Evolutionary conservation across 176 grass and related monocot genomes (phyloP).

Genomic region (Eragrostis nindensis): DNA sequence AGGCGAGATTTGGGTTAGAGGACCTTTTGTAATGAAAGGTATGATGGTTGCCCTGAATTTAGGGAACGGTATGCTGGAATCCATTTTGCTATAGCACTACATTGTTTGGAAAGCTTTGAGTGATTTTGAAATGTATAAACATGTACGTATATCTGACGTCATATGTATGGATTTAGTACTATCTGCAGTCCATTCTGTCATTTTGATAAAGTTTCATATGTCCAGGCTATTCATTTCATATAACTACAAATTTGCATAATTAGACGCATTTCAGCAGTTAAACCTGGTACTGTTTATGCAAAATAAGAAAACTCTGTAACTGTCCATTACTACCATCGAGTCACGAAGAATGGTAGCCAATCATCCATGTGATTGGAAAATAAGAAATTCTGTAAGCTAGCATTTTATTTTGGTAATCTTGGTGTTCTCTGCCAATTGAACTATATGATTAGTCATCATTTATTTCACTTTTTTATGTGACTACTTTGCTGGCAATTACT

Average conservation of each 20-base stretch:
- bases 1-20: constrained; percentile 57
- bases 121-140: not conserved
- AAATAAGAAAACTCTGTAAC: not conserved
- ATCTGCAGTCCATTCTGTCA: not conserved
- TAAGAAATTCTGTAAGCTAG: not conserved
- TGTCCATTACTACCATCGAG: not conserved
- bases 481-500: not conserved
- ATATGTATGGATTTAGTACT: not conserved
- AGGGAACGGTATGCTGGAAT: not conserved
- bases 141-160: not conserved
- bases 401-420: not conserved
- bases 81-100: not conserved
- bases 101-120: not conserved
- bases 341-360: not conserved
- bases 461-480: not conserved
- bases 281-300: not conserved
- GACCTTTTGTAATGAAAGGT: constrained; percentile 59
- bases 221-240: not conserved
- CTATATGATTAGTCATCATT: not conserved
- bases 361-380: not conserved
- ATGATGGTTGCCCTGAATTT: not conserved
- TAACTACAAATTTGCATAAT: not conserved
- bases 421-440: constrained; percentile 23
- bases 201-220: constrained; percentile 6
- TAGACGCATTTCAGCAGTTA: not conserved